Conservation (phyloP, 352 stramenopile species). For the Phytophthora sansomeana region DNA sequence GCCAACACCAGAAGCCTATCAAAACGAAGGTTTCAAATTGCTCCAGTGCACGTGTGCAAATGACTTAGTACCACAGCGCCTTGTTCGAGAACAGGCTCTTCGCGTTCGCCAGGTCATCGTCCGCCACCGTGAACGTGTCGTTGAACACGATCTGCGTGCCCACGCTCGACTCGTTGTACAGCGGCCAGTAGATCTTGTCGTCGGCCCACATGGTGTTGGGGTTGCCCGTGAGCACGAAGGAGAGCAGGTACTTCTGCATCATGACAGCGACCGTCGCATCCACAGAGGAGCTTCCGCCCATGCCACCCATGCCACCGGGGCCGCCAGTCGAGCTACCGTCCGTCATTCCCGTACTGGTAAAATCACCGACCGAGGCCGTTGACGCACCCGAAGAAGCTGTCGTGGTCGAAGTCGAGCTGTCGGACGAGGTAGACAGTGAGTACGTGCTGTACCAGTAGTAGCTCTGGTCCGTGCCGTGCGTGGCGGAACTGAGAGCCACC, state of each 20-base stretch:
- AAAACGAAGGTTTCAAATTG: no score
- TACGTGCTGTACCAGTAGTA: slow-evolving; percentile 46
- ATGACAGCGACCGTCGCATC: slow-evolving; percentile 23
- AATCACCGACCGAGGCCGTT: slow-evolving; percentile 10
- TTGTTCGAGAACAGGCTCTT: slow-evolving; percentile 40
- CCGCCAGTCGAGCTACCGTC: slow-evolving; percentile 18
- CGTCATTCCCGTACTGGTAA: slow-evolving; percentile 9
- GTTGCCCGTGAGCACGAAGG: slow-evolving; percentile 37
- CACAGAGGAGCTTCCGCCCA: slow-evolving; percentile 15
- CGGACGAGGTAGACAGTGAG: slow-evolving; percentile 21
- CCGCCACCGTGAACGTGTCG: slow-evolving; percentile 28
- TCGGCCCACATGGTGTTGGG: slow-evolving; percentile 31
- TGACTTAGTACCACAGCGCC: slow-evolving; percentile 40
- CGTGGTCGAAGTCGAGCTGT: slow-evolving; percentile 12
- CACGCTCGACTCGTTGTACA: slow-evolving; percentile 22
- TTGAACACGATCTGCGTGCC: slow-evolving; percentile 40
- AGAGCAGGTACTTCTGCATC: slow-evolving; percentile 42
- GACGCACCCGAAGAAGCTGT: slow-evolving; percentile 1
- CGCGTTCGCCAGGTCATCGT: slow-evolving; percentile 30
- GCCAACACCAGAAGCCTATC: no score
- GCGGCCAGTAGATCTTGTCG: slow-evolving; percentile 40
- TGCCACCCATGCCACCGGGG: background rate
- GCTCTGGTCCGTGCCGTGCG: slow-evolving; percentile 33
- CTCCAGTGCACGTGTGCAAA: no score
- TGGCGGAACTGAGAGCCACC: slow-evolving; percentile 9